Conservation (phyloP, 352 stramenopile genomes). For the Phytophthora niederhauseri region DNA sequence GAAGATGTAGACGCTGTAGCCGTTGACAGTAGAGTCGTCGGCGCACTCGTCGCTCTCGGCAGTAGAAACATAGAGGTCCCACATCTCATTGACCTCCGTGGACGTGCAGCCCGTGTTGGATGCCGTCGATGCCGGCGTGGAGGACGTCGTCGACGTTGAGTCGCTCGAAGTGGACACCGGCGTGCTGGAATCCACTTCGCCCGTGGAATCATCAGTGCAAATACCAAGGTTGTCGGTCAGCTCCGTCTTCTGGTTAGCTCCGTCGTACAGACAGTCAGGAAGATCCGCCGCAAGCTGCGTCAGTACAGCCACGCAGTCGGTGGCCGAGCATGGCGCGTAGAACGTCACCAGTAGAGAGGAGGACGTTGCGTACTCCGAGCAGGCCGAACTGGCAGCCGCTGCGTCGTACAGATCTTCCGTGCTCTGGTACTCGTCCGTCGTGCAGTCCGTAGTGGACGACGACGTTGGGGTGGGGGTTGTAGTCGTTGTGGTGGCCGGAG, state of each 20-base stretch:
- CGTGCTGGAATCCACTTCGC: slow-evolving; percentile 8
- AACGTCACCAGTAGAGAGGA: slow-evolving; percentile 16
- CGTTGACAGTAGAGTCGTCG: slow-evolving; percentile 29
- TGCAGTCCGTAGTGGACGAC: slow-evolving; percentile 27
- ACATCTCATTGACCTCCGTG: slow-evolving; percentile 27
- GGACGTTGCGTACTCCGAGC: slow-evolving; percentile 22
- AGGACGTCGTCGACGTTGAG: slow-evolving; percentile 1
- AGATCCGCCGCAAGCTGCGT: slow-evolving; percentile 17
- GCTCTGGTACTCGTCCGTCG: slow-evolving; percentile 18
- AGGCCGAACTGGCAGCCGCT: slow-evolving; percentile 23
- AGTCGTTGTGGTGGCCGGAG: slow-evolving; percentile 1
- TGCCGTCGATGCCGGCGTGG: slow-evolving; percentile 20
- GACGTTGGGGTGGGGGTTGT: slow-evolving; percentile 16
- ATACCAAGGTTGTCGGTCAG: slow-evolving; percentile 18
- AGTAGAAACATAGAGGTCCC: slow-evolving; percentile 21
- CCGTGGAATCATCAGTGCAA: slow-evolving; percentile 18
- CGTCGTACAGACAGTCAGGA: slow-evolving; percentile 30
- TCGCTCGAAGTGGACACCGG: slow-evolving; percentile 6
- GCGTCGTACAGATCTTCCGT: slow-evolving; percentile 22
- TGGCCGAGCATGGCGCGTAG: slow-evolving; percentile 27
- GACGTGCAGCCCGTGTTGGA: slow-evolving; percentile 24
- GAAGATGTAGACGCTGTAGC: slow-evolving; percentile 38
- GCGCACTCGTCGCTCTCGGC: slow-evolving; percentile 35
- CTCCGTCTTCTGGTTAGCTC: slow-evolving; percentile 26
- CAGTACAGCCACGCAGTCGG: slow-evolving; percentile 22